Evolutionary conservation across 2,329 filamentous ascomycete genomes (phyloP).

Genomic region (Hymenoscyphus albidus): DNA sequence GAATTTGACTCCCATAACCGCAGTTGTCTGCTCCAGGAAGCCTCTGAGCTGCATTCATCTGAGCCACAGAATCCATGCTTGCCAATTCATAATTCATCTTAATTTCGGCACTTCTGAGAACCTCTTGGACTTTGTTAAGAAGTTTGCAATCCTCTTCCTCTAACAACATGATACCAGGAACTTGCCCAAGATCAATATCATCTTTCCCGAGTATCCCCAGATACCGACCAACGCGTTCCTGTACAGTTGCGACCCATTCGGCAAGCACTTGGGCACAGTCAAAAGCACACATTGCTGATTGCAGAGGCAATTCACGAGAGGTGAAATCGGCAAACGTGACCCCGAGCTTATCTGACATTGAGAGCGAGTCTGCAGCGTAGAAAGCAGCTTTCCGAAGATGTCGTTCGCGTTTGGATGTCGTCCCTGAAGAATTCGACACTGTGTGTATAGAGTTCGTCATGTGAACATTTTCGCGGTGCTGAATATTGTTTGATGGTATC

Average conservation of each 20-base stretch:
- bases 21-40: conserved; percentile 58
- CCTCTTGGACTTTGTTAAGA: conserved; percentile 74
- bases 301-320: conserved; percentile 80
- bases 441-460: conserved; percentile 23
- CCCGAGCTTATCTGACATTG: conserved; percentile 81
- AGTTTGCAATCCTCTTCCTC: conserved; percentile 90
- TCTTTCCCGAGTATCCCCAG: conserved; percentile 83
- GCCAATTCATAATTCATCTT: conserved; percentile 67
- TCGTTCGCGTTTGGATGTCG: conserved; percentile 71
- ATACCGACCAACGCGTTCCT: conserved; percentile 89
- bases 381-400: conserved; percentile 92
- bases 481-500: conserved; percentile 25
- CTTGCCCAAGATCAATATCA: conserved; percentile 70
- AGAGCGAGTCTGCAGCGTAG: conserved; percentile 87
- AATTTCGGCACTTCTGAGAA: conserved; percentile 70
- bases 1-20: conserved; percentile 79
- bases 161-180: conserved; percentile 83
- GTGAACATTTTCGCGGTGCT: conserved; percentile 30
- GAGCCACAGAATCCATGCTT: conserved; percentile 49
- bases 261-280: conserved; percentile 92
- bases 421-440: conserved; percentile 33
- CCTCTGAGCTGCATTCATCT: conserved; percentile 46
- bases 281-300: conserved; percentile 87
- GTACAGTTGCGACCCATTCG: conserved; percentile 89
- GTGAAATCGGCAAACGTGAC: conserved; percentile 81